Evolutionary conservation across 306 rosid genomes (phyloP).

Genomic region (Senna tora): DNA sequence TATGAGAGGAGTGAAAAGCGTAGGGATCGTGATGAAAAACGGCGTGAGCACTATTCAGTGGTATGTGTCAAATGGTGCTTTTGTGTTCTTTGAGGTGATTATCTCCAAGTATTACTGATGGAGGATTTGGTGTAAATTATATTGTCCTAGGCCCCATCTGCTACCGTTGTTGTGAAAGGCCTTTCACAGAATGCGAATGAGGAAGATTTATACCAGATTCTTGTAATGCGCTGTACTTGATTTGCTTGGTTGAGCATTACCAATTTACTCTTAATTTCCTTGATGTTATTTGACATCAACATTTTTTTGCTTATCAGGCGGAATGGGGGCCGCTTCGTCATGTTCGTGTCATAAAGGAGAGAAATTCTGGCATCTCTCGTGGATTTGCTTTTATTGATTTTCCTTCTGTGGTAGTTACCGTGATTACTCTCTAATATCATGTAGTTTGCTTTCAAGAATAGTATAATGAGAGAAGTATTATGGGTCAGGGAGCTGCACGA

Average conservation of each 20-base stretch:
- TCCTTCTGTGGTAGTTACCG: conserved; percentile 81
- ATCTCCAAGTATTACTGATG: conserved; percentile 16
- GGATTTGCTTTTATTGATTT: conserved; percentile 99
- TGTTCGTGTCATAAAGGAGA: conserved; percentile 96
- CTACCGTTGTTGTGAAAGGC: conserved; percentile 97
- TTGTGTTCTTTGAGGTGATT: conserved; percentile 21
- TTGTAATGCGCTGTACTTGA: conserved; percentile 58
- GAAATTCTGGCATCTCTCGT: conserved; percentile 90
- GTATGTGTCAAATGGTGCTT: conserved; percentile 49
- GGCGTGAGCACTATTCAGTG: conserved; percentile 71
- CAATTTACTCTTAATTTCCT: conserved; percentile 18
- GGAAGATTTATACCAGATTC: conserved; percentile 95
- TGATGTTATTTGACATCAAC: conserved; percentile 19
- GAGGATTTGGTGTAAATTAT: conserved; percentile 32
- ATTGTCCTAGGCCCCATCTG: conserved; percentile 85
- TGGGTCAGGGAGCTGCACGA: conserved; percentile 82
- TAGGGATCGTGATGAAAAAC: conserved; percentile 85
- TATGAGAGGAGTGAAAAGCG: conserved; percentile 79
- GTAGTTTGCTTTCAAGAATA: conserved; percentile 31
- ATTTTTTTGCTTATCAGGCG: conserved; percentile 56
- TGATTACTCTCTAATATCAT: conserved; percentile 30
- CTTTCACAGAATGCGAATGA: conserved; percentile 93
- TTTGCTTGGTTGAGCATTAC: conserved; percentile 35
- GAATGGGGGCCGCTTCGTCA: conserved; percentile 99
- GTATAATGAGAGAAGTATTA: conserved; percentile 36